phyloP scores from a whole-genome alignment of 1,139 yeast species.

The Yamadazyma trypodendri region DNA sequence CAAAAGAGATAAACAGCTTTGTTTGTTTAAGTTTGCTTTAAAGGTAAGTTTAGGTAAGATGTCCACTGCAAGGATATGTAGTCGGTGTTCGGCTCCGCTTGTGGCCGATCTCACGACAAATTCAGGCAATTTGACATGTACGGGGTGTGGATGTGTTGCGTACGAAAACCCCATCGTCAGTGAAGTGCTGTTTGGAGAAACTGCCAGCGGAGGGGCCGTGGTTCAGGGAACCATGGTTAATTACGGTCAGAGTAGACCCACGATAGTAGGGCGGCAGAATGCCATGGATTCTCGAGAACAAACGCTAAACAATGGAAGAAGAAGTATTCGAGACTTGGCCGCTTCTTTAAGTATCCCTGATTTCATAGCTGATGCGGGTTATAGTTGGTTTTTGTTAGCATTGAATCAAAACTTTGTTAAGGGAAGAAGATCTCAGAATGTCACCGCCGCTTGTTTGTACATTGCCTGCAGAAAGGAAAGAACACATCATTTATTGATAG shows the following conservation, averaged over 20 bases:
- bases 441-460: slow-evolving; percentile 90
- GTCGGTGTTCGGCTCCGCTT: slow-evolving; percentile 18
- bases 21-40: too few species aligned
- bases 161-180: slow-evolving; percentile 94
- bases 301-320: slow-evolving; percentile 77
- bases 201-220: slow-evolving; percentile 89
- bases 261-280: slow-evolving; percentile 60
- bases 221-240: slow-evolving; percentile 94
- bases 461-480: slow-evolving; percentile 89
- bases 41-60: neutral
- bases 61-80: slow-evolving; percentile 4
- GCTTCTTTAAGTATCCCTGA: slow-evolving; percentile 77
- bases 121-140: slow-evolving; percentile 77
- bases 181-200: slow-evolving; percentile 92
- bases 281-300: slow-evolving; percentile 86
- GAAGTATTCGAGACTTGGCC: slow-evolving; percentile 78
- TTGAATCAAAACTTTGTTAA: slow-evolving; percentile 86
- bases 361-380: slow-evolving; percentile 80
- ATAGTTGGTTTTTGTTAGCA: slow-evolving; percentile 86
- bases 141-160: slow-evolving; percentile 77
- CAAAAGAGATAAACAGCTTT: too few species aligned
- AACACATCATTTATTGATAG: slow-evolving; percentile 94
- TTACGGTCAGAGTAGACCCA: slow-evolving; percentile 80
- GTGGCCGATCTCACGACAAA: slow-evolving; percentile 46
- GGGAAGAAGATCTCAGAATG: slow-evolving; percentile 93